phyloP scores from a whole-genome alignment of 2,329 filamentous ascomycete species.

The Ceratocystis harringtonii region DNA sequence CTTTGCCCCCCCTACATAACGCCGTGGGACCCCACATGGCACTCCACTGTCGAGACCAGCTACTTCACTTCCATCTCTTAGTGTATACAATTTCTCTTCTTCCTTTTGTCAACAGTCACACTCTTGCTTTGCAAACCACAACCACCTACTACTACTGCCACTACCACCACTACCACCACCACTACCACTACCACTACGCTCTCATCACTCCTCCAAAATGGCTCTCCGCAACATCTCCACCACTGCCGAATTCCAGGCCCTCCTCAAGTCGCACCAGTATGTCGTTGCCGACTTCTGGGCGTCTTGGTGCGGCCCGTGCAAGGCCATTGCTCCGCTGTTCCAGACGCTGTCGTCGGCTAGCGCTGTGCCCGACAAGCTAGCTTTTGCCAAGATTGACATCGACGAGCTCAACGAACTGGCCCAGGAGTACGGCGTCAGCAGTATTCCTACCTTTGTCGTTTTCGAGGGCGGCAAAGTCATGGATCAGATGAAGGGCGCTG shows the following conservation, averaged over 20 bases:
- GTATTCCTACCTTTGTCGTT: constrained; percentile 46
- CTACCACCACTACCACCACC: constrained; percentile 21
- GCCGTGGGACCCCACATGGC: neutral
- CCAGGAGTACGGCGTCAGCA: constrained; percentile 34
- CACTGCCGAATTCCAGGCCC: constrained; percentile 33
- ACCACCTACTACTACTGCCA: constrained; percentile 16
- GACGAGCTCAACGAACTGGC: constrained; percentile 38
- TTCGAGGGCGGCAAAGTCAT: constrained; percentile 36
- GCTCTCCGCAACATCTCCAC: constrained; percentile 20
- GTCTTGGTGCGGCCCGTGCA: constrained; percentile 47
- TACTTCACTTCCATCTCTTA: neutral
- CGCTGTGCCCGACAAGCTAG: constrained; percentile 28
- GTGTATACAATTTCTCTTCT: neutral
- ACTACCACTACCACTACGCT: constrained; percentile 27
- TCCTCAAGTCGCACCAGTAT: constrained; percentile 34
- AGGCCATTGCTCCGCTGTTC: constrained; percentile 42
- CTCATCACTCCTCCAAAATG: constrained; percentile 24
- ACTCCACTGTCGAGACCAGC: neutral
- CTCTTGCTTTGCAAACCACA: too few species aligned
- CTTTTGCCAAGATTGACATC: constrained; percentile 46
- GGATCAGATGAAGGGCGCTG: constrained; percentile 19
- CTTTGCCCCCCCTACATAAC: neutral
- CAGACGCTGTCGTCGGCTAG: constrained; percentile 31
- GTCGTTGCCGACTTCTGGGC: constrained; percentile 44
- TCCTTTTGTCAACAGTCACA: neutral